phyloP scores from a whole-genome alignment of 257 asterid genomes.

The Solanum paucissectum region DNA sequence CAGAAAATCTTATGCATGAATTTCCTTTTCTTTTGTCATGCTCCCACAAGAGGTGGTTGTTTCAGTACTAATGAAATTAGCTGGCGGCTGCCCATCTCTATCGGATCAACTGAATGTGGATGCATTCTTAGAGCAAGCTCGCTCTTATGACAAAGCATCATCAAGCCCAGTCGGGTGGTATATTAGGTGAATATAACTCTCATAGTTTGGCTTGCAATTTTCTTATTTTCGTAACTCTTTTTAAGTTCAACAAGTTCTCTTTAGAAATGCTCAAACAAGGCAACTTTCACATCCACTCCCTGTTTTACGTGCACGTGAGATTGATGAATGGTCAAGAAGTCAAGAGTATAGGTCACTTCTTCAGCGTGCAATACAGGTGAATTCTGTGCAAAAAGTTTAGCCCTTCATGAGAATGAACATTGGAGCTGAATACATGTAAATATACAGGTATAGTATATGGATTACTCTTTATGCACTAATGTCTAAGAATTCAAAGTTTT shows the following conservation, averaged over 20 bases:
- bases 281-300: slow-evolving; percentile 97
- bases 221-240: not conserved
- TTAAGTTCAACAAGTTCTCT: not conserved
- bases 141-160: slow-evolving; percentile 84
- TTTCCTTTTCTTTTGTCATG: slow-evolving; percentile 9
- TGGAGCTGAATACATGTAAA: not conserved
- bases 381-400: slow-evolving; percentile 25
- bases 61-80: slow-evolving; percentile 93
- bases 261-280: slow-evolving; percentile 88
- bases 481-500: not conserved
- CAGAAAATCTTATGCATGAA: slow-evolving; percentile 1
- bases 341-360: slow-evolving; percentile 59
- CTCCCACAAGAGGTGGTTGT: slow-evolving; percentile 96
- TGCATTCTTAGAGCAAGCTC: slow-evolving; percentile 97
- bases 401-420: not conserved
- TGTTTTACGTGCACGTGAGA: slow-evolving; percentile 88
- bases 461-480: not conserved
- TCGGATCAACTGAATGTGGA: slow-evolving; percentile 89
- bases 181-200: slow-evolving; percentile 41
- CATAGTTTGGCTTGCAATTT: not conserved
- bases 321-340: slow-evolving; percentile 95
- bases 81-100: slow-evolving; percentile 96
- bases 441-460: not conserved
- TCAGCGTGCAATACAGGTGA: slow-evolving; percentile 33
- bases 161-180: slow-evolving; percentile 97